A percentile compares a stretch with the other conserved stretches of the same genome.
Evolutionary conservation across 2,329 filamentous ascomycete species (phyloP).

Genomic region (Colletotrichum spinosum): DNA sequence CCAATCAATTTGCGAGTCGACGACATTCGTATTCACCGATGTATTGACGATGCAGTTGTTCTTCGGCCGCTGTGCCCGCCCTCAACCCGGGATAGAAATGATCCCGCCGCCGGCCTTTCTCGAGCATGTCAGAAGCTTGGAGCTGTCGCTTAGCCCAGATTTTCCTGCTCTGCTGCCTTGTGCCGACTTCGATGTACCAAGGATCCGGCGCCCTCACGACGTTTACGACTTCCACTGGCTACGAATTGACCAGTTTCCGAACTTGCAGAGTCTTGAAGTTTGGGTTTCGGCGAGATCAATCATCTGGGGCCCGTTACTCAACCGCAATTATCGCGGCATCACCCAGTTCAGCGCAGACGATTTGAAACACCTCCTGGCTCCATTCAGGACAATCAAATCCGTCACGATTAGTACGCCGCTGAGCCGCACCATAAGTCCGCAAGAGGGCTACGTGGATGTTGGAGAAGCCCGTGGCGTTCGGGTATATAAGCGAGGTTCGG

Average conservation of each 20-base stretch:
- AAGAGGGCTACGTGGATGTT: neutral
- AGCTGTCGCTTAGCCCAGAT: neutral
- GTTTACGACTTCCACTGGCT: conserved; percentile 29
- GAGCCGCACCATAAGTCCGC: neutral
- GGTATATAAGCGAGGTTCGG: conserved; percentile 3
- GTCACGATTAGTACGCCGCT: conserved; percentile 9
- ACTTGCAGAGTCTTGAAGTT: neutral
- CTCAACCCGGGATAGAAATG: neutral
- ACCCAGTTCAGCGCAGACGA: neutral
- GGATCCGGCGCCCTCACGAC: neutral
- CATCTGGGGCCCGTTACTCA: neutral
- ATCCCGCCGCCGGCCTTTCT: neutral
- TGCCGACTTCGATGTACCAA: neutral
- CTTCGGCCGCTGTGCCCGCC: conserved; percentile 13
- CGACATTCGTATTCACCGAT: conserved; percentile 26
- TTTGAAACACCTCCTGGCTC: neutral
- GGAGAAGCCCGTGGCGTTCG: neutral
- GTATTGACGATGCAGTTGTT: neutral
- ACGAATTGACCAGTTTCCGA: neutral
- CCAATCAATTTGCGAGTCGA: conserved; percentile 16
- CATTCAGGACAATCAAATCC: neutral
- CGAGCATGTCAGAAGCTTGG: neutral
- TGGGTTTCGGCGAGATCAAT: conserved; percentile 6
- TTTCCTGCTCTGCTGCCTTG: conserved; percentile 14
- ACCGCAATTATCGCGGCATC: neutral